Evolutionary conservation across 495 filamentous ascomycete genomes (phyloP), one percentile per base, ranked within the genome.

Genomic region (Annulohypoxylon maeteangense): DNA sequence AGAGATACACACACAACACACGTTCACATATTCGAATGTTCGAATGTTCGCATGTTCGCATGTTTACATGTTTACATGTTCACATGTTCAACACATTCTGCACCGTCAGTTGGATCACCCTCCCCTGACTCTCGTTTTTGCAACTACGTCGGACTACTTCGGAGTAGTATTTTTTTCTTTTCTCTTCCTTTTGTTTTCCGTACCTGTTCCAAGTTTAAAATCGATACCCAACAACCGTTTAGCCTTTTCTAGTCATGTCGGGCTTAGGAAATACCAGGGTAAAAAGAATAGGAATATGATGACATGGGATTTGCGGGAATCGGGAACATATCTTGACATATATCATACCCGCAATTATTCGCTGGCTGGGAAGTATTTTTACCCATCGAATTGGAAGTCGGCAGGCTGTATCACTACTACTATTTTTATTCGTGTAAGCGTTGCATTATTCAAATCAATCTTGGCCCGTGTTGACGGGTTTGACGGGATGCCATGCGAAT

Each of bases 331-430:
- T 51, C 22, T 51, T 51, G 12, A 51, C 57, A 72, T 64, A 62
- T 53, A 51, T 45, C 31, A 68, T 56, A 71, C 50, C 62, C 62
- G 42, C 27, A 31, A 31, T 59, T 56, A 22, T 68, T 67, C 59
- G 57, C 68, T 71, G 58, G 58, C 63, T 55, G 53, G 69, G 63
- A 59, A 50, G 55, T 62, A 42, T 70, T 50, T 50, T 48, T 18
- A 20, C 40, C 40, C 40, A 44, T 61, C 47, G 58, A 64, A 64
- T 55, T 62, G 64, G 59, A 64, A 63, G 29, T 60, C 58, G 63
- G 63, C 59, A 67, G 69, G 69, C 59, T 72, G 69, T 72, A 72
- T 59, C 58, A 71, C 34, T 67, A 67, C 34, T 67, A 67, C 45
- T 66, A 62, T 63, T 67, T 40, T 62, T 67, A 11, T 68, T 72